Base-by-base conservation (phyloP, 257 asterid species). In the Ilex aquifolium region DNA sequence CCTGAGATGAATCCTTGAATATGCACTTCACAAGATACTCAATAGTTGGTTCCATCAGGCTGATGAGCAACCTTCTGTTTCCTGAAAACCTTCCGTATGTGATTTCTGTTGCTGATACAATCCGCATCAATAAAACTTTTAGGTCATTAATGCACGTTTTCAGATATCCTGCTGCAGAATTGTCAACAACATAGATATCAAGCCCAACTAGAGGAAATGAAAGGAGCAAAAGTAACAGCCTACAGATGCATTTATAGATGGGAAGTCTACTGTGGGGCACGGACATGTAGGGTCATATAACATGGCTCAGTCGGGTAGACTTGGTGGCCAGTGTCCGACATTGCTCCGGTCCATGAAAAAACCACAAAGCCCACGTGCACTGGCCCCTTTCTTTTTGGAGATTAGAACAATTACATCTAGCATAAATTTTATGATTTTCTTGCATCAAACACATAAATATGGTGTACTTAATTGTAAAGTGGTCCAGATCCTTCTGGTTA, bases 11-110 rank as follows among this genome's bases (percentile, higher is more conserved):
- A 70, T 85, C 84, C 74, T 78, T 79, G 77, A 85, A 84, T 65
- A 88, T 69, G 80, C 79, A 77, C 79, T 68, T 82, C 76, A 79
- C 65, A 71, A 79, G 72, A 69, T 82, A 85, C 77, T 88, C 93
- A 59, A 90, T 78, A 72, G 88, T 65, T 36, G 96, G 95, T 70
- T 88, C 96, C 69, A 88, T 80, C 72, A 88, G 67, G 69, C 85
- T 60, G 61, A 83, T 70, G 71, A 70, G 63, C 40, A 76, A 68
- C 68, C 75, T 72, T 70, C 77, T 68, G 71, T 73, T 80, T 74
- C 76, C 88, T 40, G 77, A 73, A 60, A 74, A 67, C 67, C 62
- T 74, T 63, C 62, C 77, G 59, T 39, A 69, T 66, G 57, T 61
- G 32, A 72, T 52, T 68, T 80, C 80, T 69, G 75, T 75, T 12